Evolutionary conservation across 371 early-diverging fungal species (phyloP).

Genomic region (Mucor velutinosus): DNA sequence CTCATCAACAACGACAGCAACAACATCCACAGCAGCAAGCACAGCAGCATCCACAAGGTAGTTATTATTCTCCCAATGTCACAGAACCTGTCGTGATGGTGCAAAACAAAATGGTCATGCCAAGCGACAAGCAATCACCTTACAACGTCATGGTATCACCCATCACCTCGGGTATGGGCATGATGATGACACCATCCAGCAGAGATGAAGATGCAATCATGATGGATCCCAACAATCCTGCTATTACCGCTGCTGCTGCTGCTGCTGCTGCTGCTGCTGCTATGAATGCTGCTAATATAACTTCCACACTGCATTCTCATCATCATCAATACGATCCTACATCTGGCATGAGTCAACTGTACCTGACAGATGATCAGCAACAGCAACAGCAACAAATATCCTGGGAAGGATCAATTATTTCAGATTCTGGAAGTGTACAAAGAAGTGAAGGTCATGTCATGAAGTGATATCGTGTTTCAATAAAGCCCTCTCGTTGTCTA

Average conservation of each 20-base stretch:
- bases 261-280: not conserved
- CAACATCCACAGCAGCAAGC: not conserved
- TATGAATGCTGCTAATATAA: not conserved
- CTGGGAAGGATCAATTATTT: constrained; percentile 7
- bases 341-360: constrained; percentile 27
- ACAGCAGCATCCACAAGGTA: not conserved
- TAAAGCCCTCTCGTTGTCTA: not conserved
- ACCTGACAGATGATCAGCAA: constrained; percentile 13
- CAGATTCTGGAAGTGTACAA: not conserved
- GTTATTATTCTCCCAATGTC: not conserved
- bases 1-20: not conserved
- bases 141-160: not conserved
- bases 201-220: constrained; percentile 12
- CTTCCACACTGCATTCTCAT: not conserved
- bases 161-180: not conserved
- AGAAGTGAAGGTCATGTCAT: constrained; percentile 28
- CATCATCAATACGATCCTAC: constrained; percentile 19
- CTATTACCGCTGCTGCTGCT: not conserved
- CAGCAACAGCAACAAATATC: constrained; percentile 6
- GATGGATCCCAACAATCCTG: not conserved
- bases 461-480: constrained; percentile 6
- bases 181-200: not conserved
- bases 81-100: not conserved
- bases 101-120: not conserved
- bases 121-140: not conserved